Evolutionary conservation across 768 basidiomycete species (phyloP).

Genomic region (Auricularia sp.): DNA sequence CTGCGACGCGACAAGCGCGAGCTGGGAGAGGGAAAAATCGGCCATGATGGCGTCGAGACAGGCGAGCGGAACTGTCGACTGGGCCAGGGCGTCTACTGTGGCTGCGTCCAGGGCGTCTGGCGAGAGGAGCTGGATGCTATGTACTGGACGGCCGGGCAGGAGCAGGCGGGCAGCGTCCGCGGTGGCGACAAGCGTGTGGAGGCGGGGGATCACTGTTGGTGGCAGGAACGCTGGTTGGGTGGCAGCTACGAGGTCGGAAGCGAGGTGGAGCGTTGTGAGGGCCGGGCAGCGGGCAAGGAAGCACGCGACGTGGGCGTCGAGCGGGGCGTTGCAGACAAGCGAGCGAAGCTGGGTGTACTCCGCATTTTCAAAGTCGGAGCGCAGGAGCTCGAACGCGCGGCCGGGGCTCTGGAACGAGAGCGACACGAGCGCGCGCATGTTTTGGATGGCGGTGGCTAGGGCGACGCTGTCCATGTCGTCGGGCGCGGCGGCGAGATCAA

Average conservation of each 20-base stretch:
- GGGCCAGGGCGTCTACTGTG: conserved; percentile 42
- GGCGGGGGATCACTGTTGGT: conserved; percentile 27
- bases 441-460: conserved; percentile 41
- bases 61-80: conserved; percentile 38
- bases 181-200: conserved; percentile 55
- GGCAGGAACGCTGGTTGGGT: conserved; percentile 17
- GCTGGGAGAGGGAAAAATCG: conserved; percentile 44
- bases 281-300: conserved; percentile 50
- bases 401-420: conserved; percentile 30
- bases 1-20: conserved; percentile 43
- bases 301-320: conserved; percentile 45
- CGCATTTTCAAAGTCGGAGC: background rate
- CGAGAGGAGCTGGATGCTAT: conserved; percentile 45
- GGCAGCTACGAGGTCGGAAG: conserved; percentile 21
- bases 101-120: conserved; percentile 50
- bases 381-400: background rate
- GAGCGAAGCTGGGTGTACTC: conserved; percentile 25
- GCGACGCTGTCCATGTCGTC: conserved; percentile 31
- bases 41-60: conserved; percentile 52
- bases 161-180: conserved; percentile 42
- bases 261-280: conserved; percentile 50
- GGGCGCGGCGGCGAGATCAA: conserved; percentile 42
- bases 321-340: conserved; percentile 49
- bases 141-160: conserved; percentile 56
- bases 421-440: conserved; percentile 56